phyloP scores from a whole-genome alignment of 768 basidiomycete species.

The Mycena floridula region DNA sequence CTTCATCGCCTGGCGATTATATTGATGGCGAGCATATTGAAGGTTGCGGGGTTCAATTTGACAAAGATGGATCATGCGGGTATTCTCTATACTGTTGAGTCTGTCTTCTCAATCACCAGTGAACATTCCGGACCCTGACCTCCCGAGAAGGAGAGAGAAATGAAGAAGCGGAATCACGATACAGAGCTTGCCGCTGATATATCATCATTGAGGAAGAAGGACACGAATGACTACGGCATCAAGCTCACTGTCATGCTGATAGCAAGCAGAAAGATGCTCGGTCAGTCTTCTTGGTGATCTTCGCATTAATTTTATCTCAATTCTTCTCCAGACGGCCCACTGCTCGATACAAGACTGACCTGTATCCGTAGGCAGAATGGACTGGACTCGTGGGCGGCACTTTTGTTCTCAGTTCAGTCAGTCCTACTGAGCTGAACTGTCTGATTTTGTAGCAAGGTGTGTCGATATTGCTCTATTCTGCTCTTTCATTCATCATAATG shows the following conservation, averaged over 20 bases:
- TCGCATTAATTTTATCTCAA: neutral
- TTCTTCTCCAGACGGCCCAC: constrained; percentile 62
- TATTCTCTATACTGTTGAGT: too few relatives aligned
- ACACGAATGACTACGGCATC: constrained; percentile 77
- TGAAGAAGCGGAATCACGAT: constrained; percentile 70
- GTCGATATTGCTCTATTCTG: neutral
- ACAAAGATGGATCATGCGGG: too few relatives aligned
- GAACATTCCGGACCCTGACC: too few relatives aligned
- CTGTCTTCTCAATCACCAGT: too few relatives aligned
- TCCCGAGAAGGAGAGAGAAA: constrained; percentile 53
- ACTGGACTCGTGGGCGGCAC: constrained; percentile 84
- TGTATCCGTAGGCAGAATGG: constrained; percentile 84
- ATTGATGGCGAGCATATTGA: too few relatives aligned
- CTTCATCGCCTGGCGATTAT: too few relatives aligned
- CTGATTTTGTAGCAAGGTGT: constrained; percentile 84
- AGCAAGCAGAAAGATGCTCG: constrained; percentile 83
- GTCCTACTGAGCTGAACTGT: constrained; percentile 74
- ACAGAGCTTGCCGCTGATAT: constrained; percentile 76
- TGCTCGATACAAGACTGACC: constrained; percentile 77
- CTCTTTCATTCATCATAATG: neutral
- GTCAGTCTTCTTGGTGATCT: constrained; percentile 36
- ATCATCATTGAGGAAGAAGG: constrained; percentile 70
- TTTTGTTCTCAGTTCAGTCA: constrained; percentile 93
- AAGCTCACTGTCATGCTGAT: constrained; percentile 93
- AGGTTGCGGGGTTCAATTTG: too few relatives aligned